Conservation (phyloP, 306 rosid genomes). For the Cicer yamashitae region DNA sequence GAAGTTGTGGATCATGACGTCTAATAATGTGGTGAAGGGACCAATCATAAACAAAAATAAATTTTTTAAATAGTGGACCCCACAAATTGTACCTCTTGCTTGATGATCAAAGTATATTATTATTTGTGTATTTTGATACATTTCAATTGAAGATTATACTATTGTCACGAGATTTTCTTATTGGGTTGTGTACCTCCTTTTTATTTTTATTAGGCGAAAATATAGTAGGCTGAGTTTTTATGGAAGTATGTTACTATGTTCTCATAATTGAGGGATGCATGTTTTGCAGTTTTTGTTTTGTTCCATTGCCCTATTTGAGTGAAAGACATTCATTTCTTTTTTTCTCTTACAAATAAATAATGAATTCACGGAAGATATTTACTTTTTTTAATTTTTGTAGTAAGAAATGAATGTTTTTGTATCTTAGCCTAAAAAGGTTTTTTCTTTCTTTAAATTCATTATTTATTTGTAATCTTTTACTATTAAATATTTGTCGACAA, state of each 20-base stretch:
- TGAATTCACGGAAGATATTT: too few species aligned
- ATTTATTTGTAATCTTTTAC: too few species aligned
- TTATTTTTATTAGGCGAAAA: background rate
- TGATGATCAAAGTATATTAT: background rate
- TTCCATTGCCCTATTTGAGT: background rate
- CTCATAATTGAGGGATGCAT: constrained; percentile 32
- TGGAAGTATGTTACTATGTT: background rate
- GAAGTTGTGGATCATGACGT: constrained; percentile 54
- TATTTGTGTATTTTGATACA: background rate
- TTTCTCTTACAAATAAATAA: too few species aligned
- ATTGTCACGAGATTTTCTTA: constrained; percentile 6
- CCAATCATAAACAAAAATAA: constrained; percentile 37
- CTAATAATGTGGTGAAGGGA: constrained; percentile 38
- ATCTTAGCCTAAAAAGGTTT: too few species aligned
- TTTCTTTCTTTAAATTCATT: too few species aligned
- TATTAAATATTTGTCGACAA: too few species aligned
- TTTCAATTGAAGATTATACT: constrained; percentile 17
- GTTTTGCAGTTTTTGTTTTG: background rate
- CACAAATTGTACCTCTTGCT: constrained; percentile 1
- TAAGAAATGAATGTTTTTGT: too few species aligned
- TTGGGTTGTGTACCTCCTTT: constrained; percentile 23
- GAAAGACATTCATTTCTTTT: background rate
- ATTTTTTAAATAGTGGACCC: constrained; percentile 5
- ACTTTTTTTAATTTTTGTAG: too few species aligned
- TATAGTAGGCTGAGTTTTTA: background rate